Conservation (phyloP, 192 early-diverging fungal species). For the Podila epicladia region DNA sequence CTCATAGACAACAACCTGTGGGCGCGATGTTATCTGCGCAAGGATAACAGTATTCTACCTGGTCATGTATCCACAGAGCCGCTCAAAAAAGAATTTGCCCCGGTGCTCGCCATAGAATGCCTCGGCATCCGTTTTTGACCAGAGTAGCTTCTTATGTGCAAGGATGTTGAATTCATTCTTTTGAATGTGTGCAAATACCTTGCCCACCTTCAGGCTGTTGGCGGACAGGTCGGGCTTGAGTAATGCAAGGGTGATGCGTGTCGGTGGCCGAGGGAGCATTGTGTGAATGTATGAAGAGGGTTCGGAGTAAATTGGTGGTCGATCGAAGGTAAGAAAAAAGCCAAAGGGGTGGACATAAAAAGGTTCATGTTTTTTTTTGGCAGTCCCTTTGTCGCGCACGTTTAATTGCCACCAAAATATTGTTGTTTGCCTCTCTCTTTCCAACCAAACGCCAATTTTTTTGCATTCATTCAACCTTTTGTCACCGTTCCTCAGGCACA, state of each 20-base stretch:
- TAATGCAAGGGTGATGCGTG: constrained; percentile 70
- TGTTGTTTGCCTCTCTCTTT: background rate
- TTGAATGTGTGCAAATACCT: constrained; percentile 58
- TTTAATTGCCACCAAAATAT: background rate
- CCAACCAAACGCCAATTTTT: background rate
- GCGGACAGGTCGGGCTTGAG: constrained; percentile 80
- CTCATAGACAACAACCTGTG: no score
- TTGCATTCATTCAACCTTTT: no score
- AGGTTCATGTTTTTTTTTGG: background rate
- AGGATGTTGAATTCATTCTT: constrained; percentile 54
- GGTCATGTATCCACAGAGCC: constrained; percentile 79
- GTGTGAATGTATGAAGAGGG: background rate
- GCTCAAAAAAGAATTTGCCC: constrained; percentile 73
- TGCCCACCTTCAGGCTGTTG: constrained; percentile 53
- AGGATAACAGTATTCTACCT: constrained; percentile 45
- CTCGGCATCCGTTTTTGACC: constrained; percentile 65
- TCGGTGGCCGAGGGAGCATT: constrained; percentile 45
- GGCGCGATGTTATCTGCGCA: no score
- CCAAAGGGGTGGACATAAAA: background rate
- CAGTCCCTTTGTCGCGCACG: background rate
- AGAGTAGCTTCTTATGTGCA: constrained; percentile 53
- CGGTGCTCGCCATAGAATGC: constrained; percentile 75
- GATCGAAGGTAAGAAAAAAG: background rate
- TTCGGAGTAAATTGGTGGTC: background rate
- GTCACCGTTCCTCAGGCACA: background rate